Evolutionary conservation across 1,139 yeast genomes (phyloP), one percentile per base, ranked within the genome.

Genomic region (Hemisphaericaspora lyxosophila): DNA sequence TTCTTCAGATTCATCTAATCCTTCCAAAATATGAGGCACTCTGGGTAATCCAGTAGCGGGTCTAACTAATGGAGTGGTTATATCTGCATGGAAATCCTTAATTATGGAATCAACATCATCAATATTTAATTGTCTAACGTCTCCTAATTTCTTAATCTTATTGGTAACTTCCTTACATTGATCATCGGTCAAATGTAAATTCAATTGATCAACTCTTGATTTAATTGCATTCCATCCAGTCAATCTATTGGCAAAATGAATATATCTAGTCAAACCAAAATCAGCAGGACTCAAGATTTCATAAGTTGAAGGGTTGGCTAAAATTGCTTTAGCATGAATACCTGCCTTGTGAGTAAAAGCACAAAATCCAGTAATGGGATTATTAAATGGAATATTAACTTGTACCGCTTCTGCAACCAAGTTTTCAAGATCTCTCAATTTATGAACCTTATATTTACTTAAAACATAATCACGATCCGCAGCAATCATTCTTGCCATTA

Each of bases 301-400:
- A 55, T 76, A 76, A 7, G 82, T 76, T 11, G 81, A 73, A 15
- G 82, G 82, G 54, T 76, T 75, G 39, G 82, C 81, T 49, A 76
- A 67, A 35, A 76, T 76, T 34, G 81, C 81, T 57, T 76, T 74
- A 40, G 82, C 81, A 52, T 76, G 82, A 50, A 77, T 75, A 51
- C 82, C 82, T 25, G 82, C 82, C 59, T 76, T 76, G 54, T 76
- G 82, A 34, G 82, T 76, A 57, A 76, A 76, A 25, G 82, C 81
- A 65, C 82, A 76, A 64, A 76, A 76, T 1, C 82, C 82, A 31
- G 82, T 76, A 50, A 76, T 75, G 39, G 82, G 82, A 56, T 76
- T 76, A 59, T 76, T 76, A 62, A 76, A 76, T 9, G 82, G 82
- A 45, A 76, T 67, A 49, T 75, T 76, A 40, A 76, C 81, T 54